Base-by-base conservation (phyloP, 23 red algal species). In the Pyropia yezoensis region DNA sequence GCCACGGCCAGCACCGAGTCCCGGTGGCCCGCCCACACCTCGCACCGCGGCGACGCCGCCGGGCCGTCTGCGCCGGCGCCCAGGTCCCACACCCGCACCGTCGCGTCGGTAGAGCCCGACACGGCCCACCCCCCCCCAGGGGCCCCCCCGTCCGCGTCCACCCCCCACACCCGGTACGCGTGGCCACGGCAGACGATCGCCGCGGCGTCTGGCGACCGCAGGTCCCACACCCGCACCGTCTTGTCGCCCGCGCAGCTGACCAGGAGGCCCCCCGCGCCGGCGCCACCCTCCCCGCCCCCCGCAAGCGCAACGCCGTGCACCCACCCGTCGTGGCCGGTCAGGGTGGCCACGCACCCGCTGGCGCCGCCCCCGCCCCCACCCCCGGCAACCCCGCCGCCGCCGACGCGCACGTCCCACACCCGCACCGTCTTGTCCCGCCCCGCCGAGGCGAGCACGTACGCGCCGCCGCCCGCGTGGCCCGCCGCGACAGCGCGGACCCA, bases 191-290 rank as follows among this genome's bases (percentile, higher is more conserved):
- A 63, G 0, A 81, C 76, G 1, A 32, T 18, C 17, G 56, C 65
- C 53, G 78, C 57, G 57, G 79, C 73, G 66, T 74, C 75, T 0
- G 39, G 39, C 18, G 58, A 61, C 18, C 50, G 51, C 18, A 90
- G 62, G 81, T 90, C 86, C 86, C 86, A 90, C 32, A 90, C 60
- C 22, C 75, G 53, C 26, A 90, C 86, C 16, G 75, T 90, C 65
- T 90, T 90, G 66, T 90, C 86, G n/a, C 86, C 86, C 11, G 59
- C 71, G 32, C 75, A 80, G 26, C 73, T 79, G 2, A 90, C 39
- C 18, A 82, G 50, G n/a, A 77, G 33, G 1, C 32, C 63, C 39
- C 39, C 39, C 39, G 39, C 4, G 11, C 39, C 39, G 3, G 32
- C 26, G 32, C 33, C 33, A 17, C 19, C 21, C 32, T 7, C 18